Base-by-base conservation (phyloP, 73 alveolate genomes). In the Durusdinium trenchii region DNA sequence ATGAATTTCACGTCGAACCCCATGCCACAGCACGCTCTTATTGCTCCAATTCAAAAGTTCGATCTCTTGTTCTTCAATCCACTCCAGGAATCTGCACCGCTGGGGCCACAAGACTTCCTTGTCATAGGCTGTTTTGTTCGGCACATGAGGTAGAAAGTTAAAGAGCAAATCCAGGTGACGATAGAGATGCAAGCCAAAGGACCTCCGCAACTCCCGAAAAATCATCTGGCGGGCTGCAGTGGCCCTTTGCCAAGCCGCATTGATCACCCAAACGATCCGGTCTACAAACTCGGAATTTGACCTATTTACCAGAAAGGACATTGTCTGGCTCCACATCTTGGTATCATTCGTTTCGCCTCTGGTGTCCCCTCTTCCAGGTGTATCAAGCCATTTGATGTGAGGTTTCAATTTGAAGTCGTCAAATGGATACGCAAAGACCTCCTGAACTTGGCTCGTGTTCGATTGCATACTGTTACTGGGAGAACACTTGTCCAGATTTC, bases 331-430 rank as follows among this genome's bases (percentile, higher is more conserved):
- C 93, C 93, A 82, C 71, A 82, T 47, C 45, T 26, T 32, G 51
- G 5, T 40, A 42, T 82, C 93, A 12, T 46, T 50, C n/a, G 52
- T 28, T 26, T 82, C 93, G 12, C 93, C 93, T 35, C 75, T 82
- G 38, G 93, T 82, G 64, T 82, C 93, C 36, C 93, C 93, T 82
- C 75, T 6, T 35, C 93, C 93, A 6, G 93, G 93, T 23, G 93
- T 82, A 32, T 82, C 93, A 7, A 82, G 18, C 93, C 93, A 82
- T 50, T 50, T 40, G 32, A 82, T 20, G 28, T 30, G 30, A 6
- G 71, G 47, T 30, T 10, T 4, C 48, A 82, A 48, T 7, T 82
- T 48, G 61, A 16, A 42, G n/a, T 82, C 93, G 75, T 82, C n/a
- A 50, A 82, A 82, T 12, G 93, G 93, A 26, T 82, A 14, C 10